Percentiles rank a stretch among this genome's conserved stretches.
Conservation (phyloP, 257 asterid species). For the Ocimum tenuiflorum region DNA sequence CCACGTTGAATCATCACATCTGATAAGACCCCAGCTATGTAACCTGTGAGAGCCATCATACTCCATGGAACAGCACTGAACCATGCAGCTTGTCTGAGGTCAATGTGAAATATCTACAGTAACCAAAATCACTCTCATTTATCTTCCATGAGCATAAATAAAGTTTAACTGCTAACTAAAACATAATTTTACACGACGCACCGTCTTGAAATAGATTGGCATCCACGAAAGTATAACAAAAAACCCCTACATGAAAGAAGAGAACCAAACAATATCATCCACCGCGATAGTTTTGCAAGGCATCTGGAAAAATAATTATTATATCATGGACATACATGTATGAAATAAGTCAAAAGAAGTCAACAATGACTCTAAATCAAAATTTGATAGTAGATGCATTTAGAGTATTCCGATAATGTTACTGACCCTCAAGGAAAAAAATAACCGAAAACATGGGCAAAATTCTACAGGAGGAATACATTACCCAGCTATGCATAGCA, state of each 20-base stretch:
- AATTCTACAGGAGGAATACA: conserved; percentile 19
- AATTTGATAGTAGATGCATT: conserved; percentile 2
- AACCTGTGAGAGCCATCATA: conserved; percentile 89
- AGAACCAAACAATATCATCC: conserved; percentile 4
- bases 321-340: neutral
- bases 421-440: neutral
- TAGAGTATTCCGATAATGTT: conserved; percentile 1
- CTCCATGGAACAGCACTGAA: conserved; percentile 98
- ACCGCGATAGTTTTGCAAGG: conserved; percentile 8
- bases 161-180: neutral
- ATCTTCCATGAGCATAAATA: conserved; percentile 7
- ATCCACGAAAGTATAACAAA: conserved; percentile 95
- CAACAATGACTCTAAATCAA: neutral
- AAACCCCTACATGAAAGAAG: conserved; percentile 63
- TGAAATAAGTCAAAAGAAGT: neutral
- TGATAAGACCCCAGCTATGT: conserved; percentile 77
- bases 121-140: conserved; percentile 10
- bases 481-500: conserved; percentile 99
- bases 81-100: conserved; percentile 98
- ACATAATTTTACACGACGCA: conserved; percentile 23
- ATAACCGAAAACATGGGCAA: neutral
- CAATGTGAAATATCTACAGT: conserved; percentile 75
- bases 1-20: conserved; percentile 81
- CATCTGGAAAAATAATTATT: neutral
- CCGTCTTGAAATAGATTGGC: conserved; percentile 95